Evolutionary conservation across 2,329 filamentous ascomycete species (phyloP), one percentile per base, ranked within the genome.

Genomic region (Aspergillus hiratsukae): DNA sequence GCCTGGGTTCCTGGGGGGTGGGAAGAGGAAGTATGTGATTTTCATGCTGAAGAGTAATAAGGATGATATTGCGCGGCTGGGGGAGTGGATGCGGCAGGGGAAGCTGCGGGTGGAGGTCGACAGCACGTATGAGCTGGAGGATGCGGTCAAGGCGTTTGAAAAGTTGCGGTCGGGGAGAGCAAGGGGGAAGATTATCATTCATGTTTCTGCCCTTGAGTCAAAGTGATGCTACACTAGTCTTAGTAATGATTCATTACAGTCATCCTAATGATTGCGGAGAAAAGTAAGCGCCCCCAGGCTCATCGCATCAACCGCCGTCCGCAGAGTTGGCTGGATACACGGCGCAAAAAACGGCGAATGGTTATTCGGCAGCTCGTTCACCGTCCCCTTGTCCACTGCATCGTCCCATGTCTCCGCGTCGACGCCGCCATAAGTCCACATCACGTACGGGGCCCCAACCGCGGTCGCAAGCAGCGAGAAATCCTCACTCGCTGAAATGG

Each of bases 331-430:
- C 66, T 81, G 72, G 45, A 86, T 74, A 0, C 76, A 78, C 7
- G 83, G 83, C 46, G 80, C 80, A 70, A 86, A 87, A 58, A 76
- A 77, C 0, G 80, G 77, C 60, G 77, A 81, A 65, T 87, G 84
- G 59, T 86, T 87, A 4, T 76, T 77, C 0, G 84, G 82, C 25
- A 85, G 71, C 49, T 76, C 77, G 61, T 76, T 67, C 59, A 79
- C 69, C 56, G 60, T 73, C 0, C 76, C 80, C 46, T 79, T 76
- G 48, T 69, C 71, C 61, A 78, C 76, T 46, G 73, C 73, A 57
- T 76, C 69, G 63, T 84, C 80, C 75, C 78, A 85, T 5, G 71
- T 58, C 57, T 75, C 69, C 0, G 71, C 67, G 55, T 81, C 79
- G 10, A 76, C 75, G 0, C 83, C 82, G 1, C 83, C 83, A 66